A percentile compares a stretch with the other conserved stretches of the same genome.
phyloP scores from a whole-genome alignment of 2,329 filamentous ascomycete genomes.

The Pseudogymnoascus sp. region DNA sequence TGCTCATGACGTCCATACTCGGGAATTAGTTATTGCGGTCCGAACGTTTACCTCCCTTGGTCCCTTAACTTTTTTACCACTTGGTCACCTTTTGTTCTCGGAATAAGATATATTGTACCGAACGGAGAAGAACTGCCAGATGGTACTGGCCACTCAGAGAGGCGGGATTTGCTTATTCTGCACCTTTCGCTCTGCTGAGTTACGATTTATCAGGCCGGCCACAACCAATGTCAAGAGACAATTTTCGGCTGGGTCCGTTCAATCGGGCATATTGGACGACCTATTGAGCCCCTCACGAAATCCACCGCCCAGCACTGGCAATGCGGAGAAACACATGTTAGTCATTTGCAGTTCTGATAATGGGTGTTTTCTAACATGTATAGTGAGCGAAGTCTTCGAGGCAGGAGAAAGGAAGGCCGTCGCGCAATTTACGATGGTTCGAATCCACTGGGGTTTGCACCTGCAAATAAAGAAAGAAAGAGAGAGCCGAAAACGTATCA shows the following conservation, averaged over 20 bases:
- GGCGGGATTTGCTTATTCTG: conserved; percentile 36
- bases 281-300: not conserved
- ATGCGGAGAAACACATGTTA: not conserved
- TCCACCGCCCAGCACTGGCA: not conserved
- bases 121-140: conserved; percentile 22
- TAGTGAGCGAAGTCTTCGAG: not conserved
- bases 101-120: not conserved
- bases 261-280: conserved; percentile 8
- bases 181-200: conserved; percentile 29
- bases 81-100: not conserved
- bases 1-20: not conserved
- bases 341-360: too few relatives aligned
- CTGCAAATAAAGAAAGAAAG: not conserved
- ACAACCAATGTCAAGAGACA: conserved; percentile 8
- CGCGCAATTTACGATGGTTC: not conserved
- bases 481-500: not conserved
- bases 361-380: too few relatives aligned
- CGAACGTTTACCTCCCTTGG: not conserved
- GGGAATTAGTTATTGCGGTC: not conserved
- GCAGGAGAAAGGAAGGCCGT: not conserved
- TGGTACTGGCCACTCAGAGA: conserved; percentile 33
- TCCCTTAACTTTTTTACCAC: conserved; percentile 1
- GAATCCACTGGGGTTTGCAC: not conserved
- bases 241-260: not conserved
- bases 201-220: conserved; percentile 22